Percentiles rank a stretch among this genome's conserved stretches.
phyloP scores from a whole-genome alignment of 176 grass and related monocot genomes.

The Puccinellia tenuiflora region DNA sequence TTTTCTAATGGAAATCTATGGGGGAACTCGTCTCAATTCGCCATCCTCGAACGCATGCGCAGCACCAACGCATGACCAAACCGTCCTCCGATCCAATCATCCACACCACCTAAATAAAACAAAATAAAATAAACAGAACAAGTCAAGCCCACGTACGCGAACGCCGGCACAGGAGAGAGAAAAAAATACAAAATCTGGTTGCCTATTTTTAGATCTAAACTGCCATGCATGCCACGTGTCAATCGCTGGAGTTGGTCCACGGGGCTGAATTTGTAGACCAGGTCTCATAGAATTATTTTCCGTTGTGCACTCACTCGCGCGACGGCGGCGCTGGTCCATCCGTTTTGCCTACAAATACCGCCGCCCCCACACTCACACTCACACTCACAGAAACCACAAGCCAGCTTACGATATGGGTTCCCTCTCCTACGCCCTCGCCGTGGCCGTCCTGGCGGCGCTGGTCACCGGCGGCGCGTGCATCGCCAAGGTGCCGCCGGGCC shows the following conservation, averaged over 20 bases:
- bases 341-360: not conserved
- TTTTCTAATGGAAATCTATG: too few species aligned
- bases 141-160: not conserved
- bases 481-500: constrained; percentile 27
- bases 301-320: not conserved
- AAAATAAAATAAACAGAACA: not conserved
- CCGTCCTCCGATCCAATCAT: not conserved
- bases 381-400: not conserved
- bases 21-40: not conserved
- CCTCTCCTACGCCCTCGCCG: not conserved
- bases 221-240: too few species aligned
- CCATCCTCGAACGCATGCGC: not conserved
- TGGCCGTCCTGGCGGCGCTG: constrained; percentile 11
- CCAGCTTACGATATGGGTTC: not conserved
- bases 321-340: not conserved
- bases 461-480: constrained; percentile 18
- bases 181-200: too few species aligned
- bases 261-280: too few species aligned
- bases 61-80: constrained; percentile 1
- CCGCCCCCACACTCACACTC: not conserved
- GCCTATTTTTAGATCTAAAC: too few species aligned
- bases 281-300: too few species aligned
- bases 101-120: not conserved
- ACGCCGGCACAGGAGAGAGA: too few species aligned
- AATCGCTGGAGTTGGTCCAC: too few species aligned